Base-by-base conservation (phyloP, 352 stramenopile species). In the Globisporangium apiculatum region DNA sequence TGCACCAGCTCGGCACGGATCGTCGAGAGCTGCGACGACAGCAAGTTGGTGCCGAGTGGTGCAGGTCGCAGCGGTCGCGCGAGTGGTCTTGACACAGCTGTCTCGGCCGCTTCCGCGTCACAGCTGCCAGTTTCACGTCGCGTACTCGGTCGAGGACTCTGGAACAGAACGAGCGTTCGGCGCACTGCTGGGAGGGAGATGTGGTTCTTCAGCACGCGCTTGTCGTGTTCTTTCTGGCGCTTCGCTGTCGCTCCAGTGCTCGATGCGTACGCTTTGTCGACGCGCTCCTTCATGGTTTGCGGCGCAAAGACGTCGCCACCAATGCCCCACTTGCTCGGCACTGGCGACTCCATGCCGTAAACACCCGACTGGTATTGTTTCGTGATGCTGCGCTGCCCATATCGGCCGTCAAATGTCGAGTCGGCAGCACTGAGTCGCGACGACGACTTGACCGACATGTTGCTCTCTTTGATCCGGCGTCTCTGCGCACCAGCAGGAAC, bases 1-100 rank as follows among this genome's bases (percentile, higher is more conserved):
- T 15, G 38, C 7, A 68, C 47, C 9, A 81, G 53, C 57, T 63
- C 62, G 15, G 62, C 66, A 14, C 68, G 73, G 10, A 87, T 60
- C 14, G 58, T 60, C 2, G 72, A 53, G 2, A 87, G 40, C 31
- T 82, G 72, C 3, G 75, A 70, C 7, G 73, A 79, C 14, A 79
- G 59, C 35, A 80, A 31, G 15, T 70, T 73, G 12, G 65, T 68
- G 1, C 71, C 71, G 18, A 67, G 50, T 10, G 62, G 57, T 24
- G 47, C 53, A 18, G 18, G 7, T 38, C 45, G 4, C n/a, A 35
- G 42, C 18, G 12, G 14, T 37, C 24, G 48, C 8, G 36, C 24
- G 11, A 14, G n/a, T 48, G 50, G 14, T 35, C 50, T 10, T 1
- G 41, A 12, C 17, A 18, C 12, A 47, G 14, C 51, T 15, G 63